Evolutionary conservation across 495 filamentous ascomycete species (phyloP).

Genomic region (Immersiella caudata): DNA sequence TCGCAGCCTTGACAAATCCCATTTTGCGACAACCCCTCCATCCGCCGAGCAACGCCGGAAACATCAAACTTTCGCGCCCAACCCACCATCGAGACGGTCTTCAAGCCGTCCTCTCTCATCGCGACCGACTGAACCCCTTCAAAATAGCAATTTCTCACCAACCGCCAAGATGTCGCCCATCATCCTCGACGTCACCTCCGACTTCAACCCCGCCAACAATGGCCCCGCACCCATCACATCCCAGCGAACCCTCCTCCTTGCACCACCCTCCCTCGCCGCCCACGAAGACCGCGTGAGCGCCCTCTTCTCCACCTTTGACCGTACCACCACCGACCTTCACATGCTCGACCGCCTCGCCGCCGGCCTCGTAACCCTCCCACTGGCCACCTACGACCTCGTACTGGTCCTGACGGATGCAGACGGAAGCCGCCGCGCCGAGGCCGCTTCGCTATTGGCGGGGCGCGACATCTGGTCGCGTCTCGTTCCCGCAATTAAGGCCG

Average conservation of each 20-base stretch:
- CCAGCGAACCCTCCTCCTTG: slow-evolving; percentile 56
- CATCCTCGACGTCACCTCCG: slow-evolving; percentile 32
- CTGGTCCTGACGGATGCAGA: slow-evolving; percentile 81
- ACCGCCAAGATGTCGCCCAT: slow-evolving; percentile 32
- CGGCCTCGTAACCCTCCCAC: slow-evolving; percentile 77
- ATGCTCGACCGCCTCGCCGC: slow-evolving; percentile 95
- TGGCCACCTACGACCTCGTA: slow-evolving; percentile 77
- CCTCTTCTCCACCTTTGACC: slow-evolving; percentile 55
- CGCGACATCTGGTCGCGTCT: slow-evolving; percentile 70
- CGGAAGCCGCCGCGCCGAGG: slow-evolving; percentile 61
- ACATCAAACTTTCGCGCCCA: background rate
- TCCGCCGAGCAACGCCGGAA: background rate
- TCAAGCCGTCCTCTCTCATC: background rate
- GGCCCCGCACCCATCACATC: slow-evolving; percentile 15
- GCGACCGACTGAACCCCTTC: background rate
- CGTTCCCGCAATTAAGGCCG: slow-evolving; percentile 67
- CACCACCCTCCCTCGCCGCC: slow-evolving; percentile 56
- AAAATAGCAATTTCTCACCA: slow-evolving; percentile 12
- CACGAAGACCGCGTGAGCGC: slow-evolving; percentile 50
- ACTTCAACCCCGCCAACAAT: slow-evolving; percentile 34
- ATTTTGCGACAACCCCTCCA: slow-evolving; percentile 5
- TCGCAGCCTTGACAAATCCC: slow-evolving; percentile 11
- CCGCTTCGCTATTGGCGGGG: slow-evolving; percentile 58
- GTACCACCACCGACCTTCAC: slow-evolving; percentile 80
- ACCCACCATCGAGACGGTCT: background rate